phyloP scores from a whole-genome alignment of 2,329 filamentous ascomycete species.

The Apiospora sp. region DNA sequence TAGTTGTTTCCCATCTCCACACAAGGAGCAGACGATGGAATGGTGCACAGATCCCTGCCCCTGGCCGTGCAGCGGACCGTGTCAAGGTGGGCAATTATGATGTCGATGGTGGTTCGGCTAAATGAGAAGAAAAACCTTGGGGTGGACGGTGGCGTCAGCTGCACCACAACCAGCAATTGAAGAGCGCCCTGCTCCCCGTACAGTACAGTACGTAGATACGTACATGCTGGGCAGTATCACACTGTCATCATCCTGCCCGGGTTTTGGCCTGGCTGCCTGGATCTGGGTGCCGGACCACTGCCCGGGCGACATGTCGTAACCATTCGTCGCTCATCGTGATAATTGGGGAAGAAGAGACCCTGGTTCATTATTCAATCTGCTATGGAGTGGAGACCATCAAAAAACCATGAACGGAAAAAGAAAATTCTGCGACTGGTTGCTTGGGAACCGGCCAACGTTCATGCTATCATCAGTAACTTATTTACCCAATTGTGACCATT shows the following conservation, averaged over 20 bases:
- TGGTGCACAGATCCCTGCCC: conserved; percentile 34
- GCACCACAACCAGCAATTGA: not conserved
- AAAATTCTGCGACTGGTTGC: not conserved
- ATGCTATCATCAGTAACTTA: not conserved
- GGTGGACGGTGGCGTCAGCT: conserved; percentile 24
- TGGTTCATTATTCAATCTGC: not conserved
- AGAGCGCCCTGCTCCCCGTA: not conserved
- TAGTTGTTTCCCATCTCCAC: conserved; percentile 39
- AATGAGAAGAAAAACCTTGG: conserved; percentile 30
- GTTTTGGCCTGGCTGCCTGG: not conserved
- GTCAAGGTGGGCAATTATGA: conserved; percentile 32
- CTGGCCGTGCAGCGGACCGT: conserved; percentile 29
- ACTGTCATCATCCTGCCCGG: conserved; percentile 13
- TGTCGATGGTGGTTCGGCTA: conserved; percentile 36
- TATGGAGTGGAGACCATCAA: not conserved
- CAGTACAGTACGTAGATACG: conserved; percentile 10
- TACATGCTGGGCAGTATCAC: conserved; percentile 4
- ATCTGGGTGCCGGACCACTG: not conserved
- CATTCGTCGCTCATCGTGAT: not conserved
- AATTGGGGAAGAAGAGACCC: not conserved
- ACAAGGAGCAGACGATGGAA: conserved; percentile 28
- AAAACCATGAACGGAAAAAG: not conserved
- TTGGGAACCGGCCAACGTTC: not conserved
- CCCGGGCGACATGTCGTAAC: conserved; percentile 1
- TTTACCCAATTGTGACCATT: not conserved